These are phyloP conservation scores for Teratosphaeria nubilosa DNA, from an alignment of 2,329 filamentous ascomycete genomes.

Conservation along the genomic window DNA sequence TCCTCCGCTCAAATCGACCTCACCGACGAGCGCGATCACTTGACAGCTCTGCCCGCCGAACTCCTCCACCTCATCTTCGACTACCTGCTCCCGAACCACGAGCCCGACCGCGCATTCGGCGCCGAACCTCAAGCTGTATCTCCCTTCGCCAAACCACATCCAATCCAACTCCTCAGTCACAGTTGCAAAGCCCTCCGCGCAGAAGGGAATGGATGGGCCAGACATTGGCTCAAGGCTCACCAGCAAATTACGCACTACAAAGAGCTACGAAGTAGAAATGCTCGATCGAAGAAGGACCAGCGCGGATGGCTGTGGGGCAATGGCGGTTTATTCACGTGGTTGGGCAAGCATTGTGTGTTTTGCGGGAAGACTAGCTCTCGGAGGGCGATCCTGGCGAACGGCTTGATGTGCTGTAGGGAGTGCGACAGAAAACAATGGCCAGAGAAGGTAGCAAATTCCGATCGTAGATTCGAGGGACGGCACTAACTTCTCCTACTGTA, in stretches of 20 bases:
- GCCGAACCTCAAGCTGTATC: neutral
- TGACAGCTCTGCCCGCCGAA: slow-evolving; percentile 18
- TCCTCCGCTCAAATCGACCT: neutral
- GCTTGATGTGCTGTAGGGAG: slow-evolving; percentile 17
- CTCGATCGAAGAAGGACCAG: neutral
- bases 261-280: slow-evolving; percentile 1
- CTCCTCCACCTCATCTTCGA: slow-evolving; percentile 20
- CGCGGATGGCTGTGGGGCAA: slow-evolving; percentile 1
- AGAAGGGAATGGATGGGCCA: slow-evolving; percentile 19
- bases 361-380: slow-evolving; percentile 20
- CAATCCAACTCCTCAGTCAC: slow-evolving; percentile 14
- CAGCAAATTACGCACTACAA: slow-evolving; percentile 15
- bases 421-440: slow-evolving; percentile 23
- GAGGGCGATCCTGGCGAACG: slow-evolving; percentile 20
- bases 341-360: slow-evolving; percentile 19
- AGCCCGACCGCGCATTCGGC: slow-evolving; percentile 10
- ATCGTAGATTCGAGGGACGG: neutral
- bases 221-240: slow-evolving; percentile 17
- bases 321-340: slow-evolving; percentile 16
- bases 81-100: slow-evolving; percentile 18
- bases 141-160: slow-evolving; percentile 1
- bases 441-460: slow-evolving; percentile 7
- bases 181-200: slow-evolving; percentile 14
- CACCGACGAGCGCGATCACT: slow-evolving; percentile 7
- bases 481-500: neutral